Evolutionary conservation across 164 flowering plant species (phyloP), one percentile per base, ranked within the genome.

Genomic region (Piper betle): DNA sequence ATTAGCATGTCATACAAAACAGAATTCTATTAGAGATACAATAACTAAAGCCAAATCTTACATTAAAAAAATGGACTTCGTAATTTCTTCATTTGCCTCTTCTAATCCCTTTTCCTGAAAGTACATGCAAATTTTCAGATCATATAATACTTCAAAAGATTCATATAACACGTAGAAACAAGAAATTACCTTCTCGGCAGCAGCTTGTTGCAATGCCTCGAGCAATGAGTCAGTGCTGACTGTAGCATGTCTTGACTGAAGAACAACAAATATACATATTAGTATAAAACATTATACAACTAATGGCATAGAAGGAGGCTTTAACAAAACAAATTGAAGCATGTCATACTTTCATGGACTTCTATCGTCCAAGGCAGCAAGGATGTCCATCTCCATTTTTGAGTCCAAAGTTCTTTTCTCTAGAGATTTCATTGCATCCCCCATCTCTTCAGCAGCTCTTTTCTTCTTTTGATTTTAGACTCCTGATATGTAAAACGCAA

Each of bases 311-410:
- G 11, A 46, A 5, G 0, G 5, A 40, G 6, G 19, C 25, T 56
- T 46, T 12, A 39, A 4, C 20, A 13, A 40, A 3, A 39, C 15
- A 17, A 17, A 39, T 41, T 13, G n/a, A 37, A 57, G 15, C 17
- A 64, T 57, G 15, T 40, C 53, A 46, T 19, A 86, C 96, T 93
- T 77, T 86, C 94, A 87, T 85, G 37, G 97, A 89, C 69, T 89
- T 90, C 98, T 81, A 69, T 93, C 98, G 79, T 87, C 97, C 54
- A 90, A 73, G 16, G 94, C 88, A 54, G 98, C 91, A 73, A 93
- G 76, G 40, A 87, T 86, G 67, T 93, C 97, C 96, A 90, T 90
- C 71, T 92, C 98, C 62, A 87, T 71, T 71, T 92, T 89, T 37
- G 98, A 89, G 63, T 92, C 97, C 74, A 80, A 65, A 0, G 96